phyloP scores from a whole-genome alignment of 2,329 filamentous ascomycete species.

The Colletotrichum euphorbiae region DNA sequence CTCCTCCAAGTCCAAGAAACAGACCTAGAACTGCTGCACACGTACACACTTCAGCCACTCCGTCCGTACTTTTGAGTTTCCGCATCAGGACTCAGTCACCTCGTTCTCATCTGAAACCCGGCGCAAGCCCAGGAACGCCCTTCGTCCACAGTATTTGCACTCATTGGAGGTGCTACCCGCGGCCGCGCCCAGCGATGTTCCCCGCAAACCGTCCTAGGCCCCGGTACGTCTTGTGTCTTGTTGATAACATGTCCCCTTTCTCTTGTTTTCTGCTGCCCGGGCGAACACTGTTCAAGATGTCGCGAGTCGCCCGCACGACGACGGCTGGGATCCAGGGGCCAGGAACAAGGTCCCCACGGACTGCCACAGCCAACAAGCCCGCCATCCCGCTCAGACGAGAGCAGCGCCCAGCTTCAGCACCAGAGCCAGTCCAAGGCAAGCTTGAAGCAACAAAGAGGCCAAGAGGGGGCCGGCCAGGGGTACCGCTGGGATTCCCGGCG shows the following conservation, averaged over 20 bases:
- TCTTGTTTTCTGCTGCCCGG: neutral
- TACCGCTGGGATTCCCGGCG: constrained; percentile 27
- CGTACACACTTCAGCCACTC: constrained; percentile 30
- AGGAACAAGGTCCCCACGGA: constrained; percentile 2
- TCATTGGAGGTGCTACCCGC: neutral
- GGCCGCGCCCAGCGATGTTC: constrained; percentile 25
- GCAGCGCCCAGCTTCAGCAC: constrained; percentile 9
- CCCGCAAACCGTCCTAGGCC: constrained; percentile 25
- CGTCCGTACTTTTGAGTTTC: constrained; percentile 26
- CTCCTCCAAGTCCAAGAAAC: neutral
- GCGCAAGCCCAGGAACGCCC: constrained; percentile 22
- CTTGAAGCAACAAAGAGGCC: constrained; percentile 23
- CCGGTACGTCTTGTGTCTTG: constrained; percentile 18
- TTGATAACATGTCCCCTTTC: constrained; percentile 7
- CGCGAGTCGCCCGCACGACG: constrained; percentile 8
- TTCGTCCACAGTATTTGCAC: constrained; percentile 7
- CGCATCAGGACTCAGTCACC: constrained; percentile 13
- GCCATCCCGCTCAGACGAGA: constrained; percentile 21
- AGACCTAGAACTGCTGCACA: neutral
- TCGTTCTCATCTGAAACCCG: constrained; percentile 36
- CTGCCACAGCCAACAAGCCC: constrained; percentile 16
- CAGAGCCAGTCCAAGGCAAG: neutral
- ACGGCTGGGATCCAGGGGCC: neutral
- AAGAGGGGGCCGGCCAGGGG: neutral
- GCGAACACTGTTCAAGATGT: constrained; percentile 17